A percentile compares a stretch with the other conserved stretches of the same genome.
Evolutionary conservation across 2,329 filamentous ascomycete species (phyloP).

Genomic region (Penicillium expansum): DNA sequence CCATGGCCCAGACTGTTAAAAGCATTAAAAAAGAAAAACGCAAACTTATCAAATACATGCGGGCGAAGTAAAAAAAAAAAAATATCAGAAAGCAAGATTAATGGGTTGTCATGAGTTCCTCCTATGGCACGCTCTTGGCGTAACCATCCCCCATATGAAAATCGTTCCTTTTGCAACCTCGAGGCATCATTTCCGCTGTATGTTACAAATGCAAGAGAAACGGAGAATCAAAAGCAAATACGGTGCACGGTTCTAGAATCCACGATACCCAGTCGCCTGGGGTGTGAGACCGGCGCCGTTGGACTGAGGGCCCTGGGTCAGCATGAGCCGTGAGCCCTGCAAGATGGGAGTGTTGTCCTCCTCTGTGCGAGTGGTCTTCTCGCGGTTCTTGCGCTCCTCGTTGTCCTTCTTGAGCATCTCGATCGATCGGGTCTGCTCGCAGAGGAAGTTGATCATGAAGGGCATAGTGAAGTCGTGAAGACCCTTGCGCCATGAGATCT

Average conservation of each 20-base stretch:
- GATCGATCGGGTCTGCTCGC: slow-evolving; percentile 84
- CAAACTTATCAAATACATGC: slow-evolving; percentile 27
- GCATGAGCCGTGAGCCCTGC: slow-evolving; percentile 84
- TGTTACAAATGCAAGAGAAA: slow-evolving; percentile 35
- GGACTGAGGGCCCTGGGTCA: slow-evolving; percentile 86
- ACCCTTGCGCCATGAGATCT: slow-evolving; percentile 94
- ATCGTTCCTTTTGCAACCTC: slow-evolving; percentile 28
- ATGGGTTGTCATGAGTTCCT: slow-evolving; percentile 18
- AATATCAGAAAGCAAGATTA: slow-evolving; percentile 21
- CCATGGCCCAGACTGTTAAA: slow-evolving; percentile 10
- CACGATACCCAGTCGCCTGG: slow-evolving; percentile 75
- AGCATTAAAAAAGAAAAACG: slow-evolving; percentile 5
- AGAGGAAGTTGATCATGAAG: slow-evolving; percentile 98
- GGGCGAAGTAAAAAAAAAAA: slow-evolving; percentile 12
- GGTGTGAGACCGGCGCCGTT: slow-evolving; percentile 74
- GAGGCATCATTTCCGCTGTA: slow-evolving; percentile 32
- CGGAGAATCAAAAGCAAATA: slow-evolving; percentile 14
- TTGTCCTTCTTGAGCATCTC: slow-evolving; percentile 88
- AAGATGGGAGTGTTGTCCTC: slow-evolving; percentile 94
- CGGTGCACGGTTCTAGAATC: slow-evolving; percentile 45
- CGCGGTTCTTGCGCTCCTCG: slow-evolving; percentile 76
- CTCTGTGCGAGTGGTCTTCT: slow-evolving; percentile 76
- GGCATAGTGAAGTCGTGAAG: slow-evolving; percentile 98
- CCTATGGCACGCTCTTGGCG: slow-evolving; percentile 5
- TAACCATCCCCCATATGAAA: slow-evolving; percentile 10